Evolutionary conservation across 257 asterid genomes (phyloP).

Genomic region (Solanum sparsipilum): DNA sequence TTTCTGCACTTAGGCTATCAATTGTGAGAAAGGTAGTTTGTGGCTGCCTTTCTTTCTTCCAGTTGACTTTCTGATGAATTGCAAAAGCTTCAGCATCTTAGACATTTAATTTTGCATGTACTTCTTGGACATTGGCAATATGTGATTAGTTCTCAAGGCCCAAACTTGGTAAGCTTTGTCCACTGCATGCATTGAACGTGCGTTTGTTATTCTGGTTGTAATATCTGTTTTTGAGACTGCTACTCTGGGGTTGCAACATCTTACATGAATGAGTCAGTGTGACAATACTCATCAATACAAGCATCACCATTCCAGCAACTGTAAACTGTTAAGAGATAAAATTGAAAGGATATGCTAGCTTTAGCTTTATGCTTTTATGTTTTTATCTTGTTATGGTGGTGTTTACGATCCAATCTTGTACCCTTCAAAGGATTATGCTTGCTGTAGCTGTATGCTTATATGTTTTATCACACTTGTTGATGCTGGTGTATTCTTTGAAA

Average conservation of each 20-base stretch:
- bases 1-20: neutral
- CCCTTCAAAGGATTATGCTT: neutral
- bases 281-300: neutral
- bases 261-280: neutral
- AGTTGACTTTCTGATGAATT: neutral
- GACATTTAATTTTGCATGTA: neutral
- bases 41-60: neutral
- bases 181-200: neutral
- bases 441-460: neutral
- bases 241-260: neutral
- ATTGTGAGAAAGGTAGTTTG: neutral
- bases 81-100: neutral
- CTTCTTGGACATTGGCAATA: neutral
- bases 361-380: neutral
- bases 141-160: neutral
- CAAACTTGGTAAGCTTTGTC: neutral
- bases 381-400: neutral
- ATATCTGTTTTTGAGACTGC: neutral
- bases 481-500: neutral
- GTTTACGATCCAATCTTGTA: neutral
- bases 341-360: neutral
- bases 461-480: neutral
- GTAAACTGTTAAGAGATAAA: neutral
- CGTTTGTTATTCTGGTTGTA: neutral
- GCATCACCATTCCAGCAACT: neutral